Conservation (phyloP, 805 yeast species). For the Debaryomyces prosopidis region DNA sequence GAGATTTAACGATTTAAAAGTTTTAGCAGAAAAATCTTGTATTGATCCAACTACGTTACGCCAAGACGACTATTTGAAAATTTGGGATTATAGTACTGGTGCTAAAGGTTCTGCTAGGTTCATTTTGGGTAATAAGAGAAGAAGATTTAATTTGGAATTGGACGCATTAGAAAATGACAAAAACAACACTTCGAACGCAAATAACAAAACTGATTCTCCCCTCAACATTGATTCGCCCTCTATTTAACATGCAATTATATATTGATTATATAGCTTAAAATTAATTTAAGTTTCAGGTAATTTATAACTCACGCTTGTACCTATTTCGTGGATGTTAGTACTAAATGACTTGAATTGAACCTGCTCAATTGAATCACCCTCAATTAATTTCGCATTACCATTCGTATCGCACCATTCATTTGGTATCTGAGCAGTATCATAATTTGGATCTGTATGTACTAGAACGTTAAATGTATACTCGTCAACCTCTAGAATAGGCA, state of each 20-base stretch:
- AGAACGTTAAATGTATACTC: slow-evolving; percentile 78
- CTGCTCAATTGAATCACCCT: slow-evolving; percentile 54
- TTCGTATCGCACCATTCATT: slow-evolving; percentile 79
- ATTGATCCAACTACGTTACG: slow-evolving; percentile 26
- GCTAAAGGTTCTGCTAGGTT: slow-evolving; percentile 48
- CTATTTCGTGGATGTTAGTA: slow-evolving; percentile 69
- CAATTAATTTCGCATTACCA: slow-evolving; percentile 54
- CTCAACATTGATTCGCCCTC: not conserved
- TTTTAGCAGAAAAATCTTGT: slow-evolving; percentile 31
- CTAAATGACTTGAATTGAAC: slow-evolving; percentile 70
- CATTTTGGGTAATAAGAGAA: slow-evolving; percentile 50
- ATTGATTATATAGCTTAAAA: not conserved
- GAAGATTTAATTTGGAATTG: slow-evolving; percentile 44
- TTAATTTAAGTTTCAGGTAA: slow-evolving; percentile 17
- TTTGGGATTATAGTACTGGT: slow-evolving; percentile 44
- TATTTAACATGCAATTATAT: not conserved
- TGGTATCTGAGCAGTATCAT: slow-evolving; percentile 57
- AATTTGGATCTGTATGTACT: slow-evolving; percentile 71
- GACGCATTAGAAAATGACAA: slow-evolving; percentile 8
- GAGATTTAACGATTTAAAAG: slow-evolving; percentile 39
- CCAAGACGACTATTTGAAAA: slow-evolving; percentile 47
- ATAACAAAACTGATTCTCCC: not conserved
- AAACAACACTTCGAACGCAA: not conserved
- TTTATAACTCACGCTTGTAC: slow-evolving; percentile 67
- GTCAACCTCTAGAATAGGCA: slow-evolving; percentile 66